These are phyloP conservation scores for Ceratobasidium sp. DNA, from an alignment of 1,284 basidiomycete genomes.

Conservation along the genomic window DNA sequence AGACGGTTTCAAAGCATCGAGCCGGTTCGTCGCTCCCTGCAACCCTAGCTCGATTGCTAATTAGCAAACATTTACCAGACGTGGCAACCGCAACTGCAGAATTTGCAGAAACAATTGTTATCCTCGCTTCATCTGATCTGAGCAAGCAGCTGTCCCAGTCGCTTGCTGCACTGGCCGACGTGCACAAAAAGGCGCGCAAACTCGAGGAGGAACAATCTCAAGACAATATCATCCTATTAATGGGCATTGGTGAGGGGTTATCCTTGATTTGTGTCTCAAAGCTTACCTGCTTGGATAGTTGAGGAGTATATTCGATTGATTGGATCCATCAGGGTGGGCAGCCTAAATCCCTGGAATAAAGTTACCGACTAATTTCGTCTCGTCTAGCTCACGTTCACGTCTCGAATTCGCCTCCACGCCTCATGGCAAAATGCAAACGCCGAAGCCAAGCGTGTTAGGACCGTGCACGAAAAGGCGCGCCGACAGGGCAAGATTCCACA, in stretches of 20 bases:
- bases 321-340: slow-evolving; percentile 84
- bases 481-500: slow-evolving; percentile 75
- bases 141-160: slow-evolving; percentile 77
- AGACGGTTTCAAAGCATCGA: slow-evolving; percentile 83
- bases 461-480: slow-evolving; percentile 84
- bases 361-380: slow-evolving; percentile 16
- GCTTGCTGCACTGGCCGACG: slow-evolving; percentile 75
- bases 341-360: neutral
- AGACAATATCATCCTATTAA: slow-evolving; percentile 80
- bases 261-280: neutral
- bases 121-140: slow-evolving; percentile 80
- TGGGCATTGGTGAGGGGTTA: slow-evolving; percentile 73
- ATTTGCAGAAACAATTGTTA: slow-evolving; percentile 74
- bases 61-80: slow-evolving; percentile 61
- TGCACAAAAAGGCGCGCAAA: slow-evolving; percentile 78
- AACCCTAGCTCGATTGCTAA: neutral
- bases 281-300: slow-evolving; percentile 58
- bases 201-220: slow-evolving; percentile 78
- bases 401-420: slow-evolving; percentile 85
- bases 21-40: slow-evolving; percentile 63
- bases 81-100: slow-evolving; percentile 75
- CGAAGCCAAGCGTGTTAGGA: slow-evolving; percentile 78
- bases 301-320: slow-evolving; percentile 96
- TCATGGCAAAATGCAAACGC: slow-evolving; percentile 83
- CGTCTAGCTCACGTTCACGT: slow-evolving; percentile 81